These are phyloP conservation scores for Tetradesmus lagerheimii DNA, from an alignment of 139 green algal genomes.

Conservation along the genomic window DNA sequence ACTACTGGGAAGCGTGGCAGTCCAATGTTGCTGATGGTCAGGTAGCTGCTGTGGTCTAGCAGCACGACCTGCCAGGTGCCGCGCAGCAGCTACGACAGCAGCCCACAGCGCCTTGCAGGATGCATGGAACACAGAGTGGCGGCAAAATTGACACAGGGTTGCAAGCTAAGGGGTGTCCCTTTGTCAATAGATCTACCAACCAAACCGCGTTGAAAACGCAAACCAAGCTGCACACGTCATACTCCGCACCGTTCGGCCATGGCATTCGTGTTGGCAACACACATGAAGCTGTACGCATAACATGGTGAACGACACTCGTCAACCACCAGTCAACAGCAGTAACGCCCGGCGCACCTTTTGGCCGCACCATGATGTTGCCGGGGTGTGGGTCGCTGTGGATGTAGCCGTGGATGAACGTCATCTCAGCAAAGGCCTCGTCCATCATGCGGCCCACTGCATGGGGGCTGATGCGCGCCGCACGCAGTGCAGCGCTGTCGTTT, in stretches of 20 bases:
- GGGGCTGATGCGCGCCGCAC: slow-evolving; percentile 57
- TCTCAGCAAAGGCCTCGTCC: slow-evolving; percentile 86
- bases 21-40: slow-evolving; percentile 61
- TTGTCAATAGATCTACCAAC: no score
- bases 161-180: no score
- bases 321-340: not conserved
- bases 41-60: slow-evolving; percentile 90
- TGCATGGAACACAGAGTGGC: no score
- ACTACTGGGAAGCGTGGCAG: no score
- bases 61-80: slow-evolving; percentile 78
- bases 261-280: no score
- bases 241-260: no score
- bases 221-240: no score
- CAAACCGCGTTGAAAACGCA: no score
- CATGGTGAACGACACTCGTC: no score
- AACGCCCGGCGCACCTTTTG: slow-evolving; percentile 23
- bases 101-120: slow-evolving; percentile 37
- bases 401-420: slow-evolving; percentile 85
- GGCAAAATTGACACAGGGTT: no score
- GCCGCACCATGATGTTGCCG: slow-evolving; percentile 84
- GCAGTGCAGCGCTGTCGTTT: slow-evolving; percentile 38
- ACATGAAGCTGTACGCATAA: no score
- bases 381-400: slow-evolving; percentile 78
- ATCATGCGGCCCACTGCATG: slow-evolving; percentile 79
- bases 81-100: slow-evolving; percentile 60